Evolutionary conservation across 1,139 yeast genomes (phyloP), one percentile per base, ranked within the genome.

Genomic region (Yamadazyma dushanensis): DNA sequence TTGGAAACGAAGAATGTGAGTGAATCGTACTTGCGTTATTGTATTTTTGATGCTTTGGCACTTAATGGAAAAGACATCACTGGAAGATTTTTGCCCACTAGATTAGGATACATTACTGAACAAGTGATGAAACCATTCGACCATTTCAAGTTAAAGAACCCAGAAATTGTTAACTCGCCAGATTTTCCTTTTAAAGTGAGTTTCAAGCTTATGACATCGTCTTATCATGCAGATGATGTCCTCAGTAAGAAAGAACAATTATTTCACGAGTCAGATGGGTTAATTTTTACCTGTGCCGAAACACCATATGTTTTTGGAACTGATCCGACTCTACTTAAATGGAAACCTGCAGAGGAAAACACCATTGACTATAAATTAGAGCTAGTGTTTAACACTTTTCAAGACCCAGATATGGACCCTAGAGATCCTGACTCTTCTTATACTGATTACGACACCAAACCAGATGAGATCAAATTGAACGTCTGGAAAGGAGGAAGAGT

Each of bases 271-370:
- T 83, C 95, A 1, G 99, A 94, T 62, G 99, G 99, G 1, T 73
- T 94, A 26, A 88, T 94, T 42, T 87, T 88, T 57, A 94, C 99
- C 2, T 87, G 96, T 49, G 86, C 94, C 23, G 88, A 80, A 41
- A 78, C 94, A 1, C 95, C 96, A 0, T 94, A 94, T 60, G 73
- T 78, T 3, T 79, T 82, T 46, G 97, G 97, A 9, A 90, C 97
- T 0, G 97, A 92, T 57, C 75, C 78, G 3, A 78, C 83, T 2
- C 57, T 85, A 32, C 63, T 94, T 38, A 94, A 94, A 59, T 94
- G 99, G 99, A 94, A 94, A 53, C 97, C 98, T 1, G 89, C 95
- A 8, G 86, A 87, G 42, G 98, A 92, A 59, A 94, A 94, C 52
- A 83, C 97, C 0, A 76, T 94, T 23, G 99, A 94, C 60, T 92